Evolutionary conservation across 164 flowering plant species (phyloP).

Genomic region (Dillenia suffruticosa): DNA sequence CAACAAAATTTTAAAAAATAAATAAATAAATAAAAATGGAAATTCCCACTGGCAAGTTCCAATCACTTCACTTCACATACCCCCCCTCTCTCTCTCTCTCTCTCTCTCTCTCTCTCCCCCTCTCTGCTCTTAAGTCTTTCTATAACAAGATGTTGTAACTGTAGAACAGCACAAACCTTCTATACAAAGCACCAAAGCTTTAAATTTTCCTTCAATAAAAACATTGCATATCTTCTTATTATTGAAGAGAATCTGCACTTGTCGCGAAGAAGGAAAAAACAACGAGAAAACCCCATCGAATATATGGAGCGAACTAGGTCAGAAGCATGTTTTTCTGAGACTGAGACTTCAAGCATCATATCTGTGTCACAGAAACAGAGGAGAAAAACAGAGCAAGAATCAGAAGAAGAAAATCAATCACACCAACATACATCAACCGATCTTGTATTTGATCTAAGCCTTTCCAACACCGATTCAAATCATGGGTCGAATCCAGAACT

Average conservation of each 20-base stretch:
- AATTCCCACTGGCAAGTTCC: background rate
- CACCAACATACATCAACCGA: background rate
- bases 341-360: conserved; percentile 11
- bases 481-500: conserved; percentile 18
- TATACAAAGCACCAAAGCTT: background rate
- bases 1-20: too few species aligned
- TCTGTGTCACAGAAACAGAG: conserved; percentile 9
- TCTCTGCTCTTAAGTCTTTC: conserved; percentile 3
- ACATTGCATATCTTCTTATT: background rate
- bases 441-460: conserved; percentile 30
- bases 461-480: conserved; percentile 14
- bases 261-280: background rate
- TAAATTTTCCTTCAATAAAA: conserved; percentile 6
- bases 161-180: conserved; percentile 11
- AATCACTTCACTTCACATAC: conserved; percentile 8
- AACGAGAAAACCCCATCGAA: too few species aligned
- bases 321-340: conserved; percentile 15
- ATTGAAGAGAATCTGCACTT: background rate
- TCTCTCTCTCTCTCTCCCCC: conserved; percentile 10
- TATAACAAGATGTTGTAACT: conserved; percentile 22
- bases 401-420: background rate
- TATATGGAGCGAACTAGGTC: conserved; percentile 18
- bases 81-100: background rate
- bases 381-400: background rate
- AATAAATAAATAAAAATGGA: too few species aligned